Base-by-base conservation (phyloP, 805 yeast species). In the Wickerhamiella occidentalis region DNA sequence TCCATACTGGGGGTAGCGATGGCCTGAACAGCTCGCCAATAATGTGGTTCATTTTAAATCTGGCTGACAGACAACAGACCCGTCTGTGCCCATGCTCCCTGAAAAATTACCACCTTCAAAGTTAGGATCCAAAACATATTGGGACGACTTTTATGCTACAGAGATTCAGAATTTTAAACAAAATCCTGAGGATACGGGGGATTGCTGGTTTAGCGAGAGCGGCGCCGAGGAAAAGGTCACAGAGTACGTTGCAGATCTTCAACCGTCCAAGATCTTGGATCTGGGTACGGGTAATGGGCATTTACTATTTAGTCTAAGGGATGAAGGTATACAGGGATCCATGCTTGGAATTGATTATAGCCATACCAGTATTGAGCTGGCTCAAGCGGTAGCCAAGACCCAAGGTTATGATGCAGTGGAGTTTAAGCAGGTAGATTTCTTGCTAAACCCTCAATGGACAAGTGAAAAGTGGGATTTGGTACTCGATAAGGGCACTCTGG, bases 201-300 rank as follows among this genome's bases (percentile, higher is more conserved):
- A 92, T 64, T 77, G 88, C 63, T 92, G 98, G 98, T 92, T 92
- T 64, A 79, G 83, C 56, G 98, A 92, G 59, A 81, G 84, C n/a
- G 87, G 82, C 59, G 97, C 98, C 0, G 97, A 90, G 61, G 73
- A 71, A 52, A 82, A 79, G 61, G 82, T 92, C 78, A 72, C 83
- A n/a, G 77, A 77, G 45, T 88, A 82, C 58, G 62, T 90, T 6
- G 66, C 71, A 15, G 77, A 77, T 3, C 58, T 74, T 1, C 43
- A 37, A 11, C 43, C 43, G 2, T 6, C 42, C n/a, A 64, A 66
- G 1, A 71, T 88, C 45, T 65, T 84, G 18, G 98, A 90, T 64
- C 68, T 92, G 35, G 99, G 99, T 1, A 88, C 98, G 0, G 99
- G 98, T 0, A 92, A 92, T 64, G 98, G 98, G 0, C 96, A 86